A percentile compares a stretch with the other conserved stretches of the same genome.
These are phyloP conservation scores for Pythium vanterpoolii DNA, from an alignment of 352 stramenopile species.

Conservation along the genomic window DNA sequence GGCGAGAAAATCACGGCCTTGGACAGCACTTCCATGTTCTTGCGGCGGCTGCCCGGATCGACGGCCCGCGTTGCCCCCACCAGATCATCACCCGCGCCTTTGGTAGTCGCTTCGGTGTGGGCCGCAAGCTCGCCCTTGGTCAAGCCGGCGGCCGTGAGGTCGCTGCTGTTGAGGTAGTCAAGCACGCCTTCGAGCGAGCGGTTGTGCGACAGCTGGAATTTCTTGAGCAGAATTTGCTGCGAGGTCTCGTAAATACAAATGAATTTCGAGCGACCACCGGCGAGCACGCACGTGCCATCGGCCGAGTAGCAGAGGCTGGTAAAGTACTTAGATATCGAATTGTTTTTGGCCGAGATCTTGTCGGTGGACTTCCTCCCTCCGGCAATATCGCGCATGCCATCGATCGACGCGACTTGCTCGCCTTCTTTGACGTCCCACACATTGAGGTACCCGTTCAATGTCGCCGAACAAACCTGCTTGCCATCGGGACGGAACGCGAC, in stretches of 20 bases:
- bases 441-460: constrained; percentile 94
- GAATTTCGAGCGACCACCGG: constrained; percentile 97
- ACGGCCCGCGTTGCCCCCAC: constrained; percentile 87
- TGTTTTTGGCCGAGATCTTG: constrained; percentile 83
- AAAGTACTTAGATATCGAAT: constrained; percentile 96
- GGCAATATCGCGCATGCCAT: constrained; percentile 95
- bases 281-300: constrained; percentile 96
- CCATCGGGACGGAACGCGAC: constrained; percentile 96
- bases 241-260: constrained; percentile 99
- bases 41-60: constrained; percentile 87
- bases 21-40: constrained; percentile 85
- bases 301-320: constrained; percentile 99
- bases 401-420: constrained; percentile 94
- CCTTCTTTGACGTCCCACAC: constrained; percentile 98
- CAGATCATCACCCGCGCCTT: constrained; percentile 44
- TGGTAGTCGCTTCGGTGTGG: constrained; percentile 31
- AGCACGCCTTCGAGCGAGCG: constrained; percentile 94
- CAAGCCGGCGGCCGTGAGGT: constrained; percentile 74
- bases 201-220: constrained; percentile 99
- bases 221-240: constrained; percentile 96
- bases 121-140: constrained; percentile 74
- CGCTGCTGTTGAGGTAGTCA: constrained; percentile 93
- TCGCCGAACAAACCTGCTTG: constrained; percentile 95
- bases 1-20: constrained; percentile 96
- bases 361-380: constrained; percentile 87